These are phyloP conservation scores for Discostella pseudostelligera DNA, from an alignment of 108 stramenopile species.

Conservation along the genomic window DNA sequence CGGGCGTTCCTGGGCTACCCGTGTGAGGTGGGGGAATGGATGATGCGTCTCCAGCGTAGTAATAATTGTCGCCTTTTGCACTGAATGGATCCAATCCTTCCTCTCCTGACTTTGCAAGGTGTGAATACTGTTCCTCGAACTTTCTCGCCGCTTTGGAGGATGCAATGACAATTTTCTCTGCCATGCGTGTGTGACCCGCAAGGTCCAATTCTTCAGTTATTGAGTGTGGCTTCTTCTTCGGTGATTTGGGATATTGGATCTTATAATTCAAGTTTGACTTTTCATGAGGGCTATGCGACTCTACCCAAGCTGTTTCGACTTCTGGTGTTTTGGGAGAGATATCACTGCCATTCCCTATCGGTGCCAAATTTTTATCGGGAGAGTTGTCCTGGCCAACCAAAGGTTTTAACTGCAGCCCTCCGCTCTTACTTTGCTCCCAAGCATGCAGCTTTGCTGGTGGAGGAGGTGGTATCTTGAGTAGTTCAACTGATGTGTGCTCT, in stretches of 20 bases:
- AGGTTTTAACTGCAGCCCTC: background rate
- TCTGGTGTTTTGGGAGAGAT: background rate
- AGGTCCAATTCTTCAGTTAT: slow-evolving; percentile 41
- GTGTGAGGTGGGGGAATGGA: background rate
- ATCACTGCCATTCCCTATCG: background rate
- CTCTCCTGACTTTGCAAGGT: background rate
- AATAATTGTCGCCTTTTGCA: background rate
- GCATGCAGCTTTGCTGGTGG: slow-evolving; percentile 62
- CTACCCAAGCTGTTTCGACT: background rate
- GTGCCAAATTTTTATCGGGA: background rate
- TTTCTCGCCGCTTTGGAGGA: slow-evolving; percentile 64
- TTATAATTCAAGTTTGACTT: slow-evolving; percentile 13
- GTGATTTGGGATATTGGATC: slow-evolving; percentile 36
- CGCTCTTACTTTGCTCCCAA: slow-evolving; percentile 53
- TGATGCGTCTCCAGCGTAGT: background rate
- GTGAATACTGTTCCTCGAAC: slow-evolving; percentile 53
- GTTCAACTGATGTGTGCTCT: background rate
- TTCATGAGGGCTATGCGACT: background rate
- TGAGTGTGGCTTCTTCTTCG: slow-evolving; percentile 36
- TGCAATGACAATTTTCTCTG: slow-evolving; percentile 69
- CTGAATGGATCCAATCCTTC: background rate
- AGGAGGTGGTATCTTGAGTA: slow-evolving; percentile 56
- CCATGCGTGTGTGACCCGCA: slow-evolving; percentile 48
- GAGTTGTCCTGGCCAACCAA: background rate
- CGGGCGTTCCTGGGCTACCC: slow-evolving; percentile 4